Percentiles rank a stretch among this genome's conserved stretches.
Conservation (phyloP, 176 grass and related monocot genomes). For the Alloteropsis semialata region DNA sequence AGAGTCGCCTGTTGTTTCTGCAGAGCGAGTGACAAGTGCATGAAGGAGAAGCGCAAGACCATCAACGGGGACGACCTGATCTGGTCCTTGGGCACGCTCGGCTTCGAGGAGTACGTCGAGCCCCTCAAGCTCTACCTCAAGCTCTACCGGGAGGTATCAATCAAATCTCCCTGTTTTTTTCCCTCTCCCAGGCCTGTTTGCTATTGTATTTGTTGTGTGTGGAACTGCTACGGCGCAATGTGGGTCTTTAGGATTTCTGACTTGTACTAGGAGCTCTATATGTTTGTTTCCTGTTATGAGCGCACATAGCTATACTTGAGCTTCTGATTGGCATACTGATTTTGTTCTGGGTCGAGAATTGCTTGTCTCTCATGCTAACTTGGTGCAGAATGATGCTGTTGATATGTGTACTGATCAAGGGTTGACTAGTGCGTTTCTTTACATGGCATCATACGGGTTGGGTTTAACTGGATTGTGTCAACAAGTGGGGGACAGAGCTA, state of each 20-base stretch:
- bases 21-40: conserved; percentile 80
- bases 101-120: conserved; percentile 75
- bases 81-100: conserved; percentile 62
- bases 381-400: background rate
- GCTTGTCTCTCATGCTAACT: background rate
- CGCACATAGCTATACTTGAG: background rate
- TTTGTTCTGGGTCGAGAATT: background rate
- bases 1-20: background rate
- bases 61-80: conserved; percentile 75
- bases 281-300: background rate
- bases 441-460: background rate
- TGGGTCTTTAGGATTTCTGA: background rate
- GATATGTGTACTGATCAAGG: background rate
- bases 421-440: background rate
- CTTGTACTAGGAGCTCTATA: background rate
- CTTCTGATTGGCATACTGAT: conserved; percentile 8
- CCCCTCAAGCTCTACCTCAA: conserved; percentile 66
- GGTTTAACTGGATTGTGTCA: background rate
- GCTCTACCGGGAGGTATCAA: conserved; percentile 60
- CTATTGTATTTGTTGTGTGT: background rate
- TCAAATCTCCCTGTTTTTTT: background rate
- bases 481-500: background rate
- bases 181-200: background rate
- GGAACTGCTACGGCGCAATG: background rate
- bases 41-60: conserved; percentile 80